phyloP scores from a whole-genome alignment of 768 basidiomycete genomes.

The Psilocybe cubensis region DNA sequence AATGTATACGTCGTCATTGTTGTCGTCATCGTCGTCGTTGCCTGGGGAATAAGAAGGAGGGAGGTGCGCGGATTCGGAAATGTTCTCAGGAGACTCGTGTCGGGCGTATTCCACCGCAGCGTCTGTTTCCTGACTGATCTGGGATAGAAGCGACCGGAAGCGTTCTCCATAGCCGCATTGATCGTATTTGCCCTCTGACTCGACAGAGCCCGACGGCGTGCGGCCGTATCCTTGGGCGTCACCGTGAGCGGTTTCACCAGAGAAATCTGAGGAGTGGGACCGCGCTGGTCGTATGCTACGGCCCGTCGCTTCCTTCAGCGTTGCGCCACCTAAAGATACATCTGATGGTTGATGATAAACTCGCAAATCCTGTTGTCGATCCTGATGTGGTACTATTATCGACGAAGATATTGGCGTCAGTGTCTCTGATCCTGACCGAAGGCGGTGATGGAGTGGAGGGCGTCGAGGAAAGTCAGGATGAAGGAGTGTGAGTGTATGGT shows the following conservation, averaged over 20 bases:
- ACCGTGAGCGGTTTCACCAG: slow-evolving; percentile 19
- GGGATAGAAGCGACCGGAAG: slow-evolving; percentile 53
- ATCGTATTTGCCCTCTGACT: slow-evolving; percentile 35
- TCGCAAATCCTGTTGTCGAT: slow-evolving; percentile 10
- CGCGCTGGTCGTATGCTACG: slow-evolving; percentile 17
- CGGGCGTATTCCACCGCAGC: slow-evolving; percentile 44
- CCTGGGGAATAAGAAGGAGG: slow-evolving; percentile 20
- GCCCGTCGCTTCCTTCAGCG: slow-evolving; percentile 17
- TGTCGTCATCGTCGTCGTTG: slow-evolving; percentile 21
- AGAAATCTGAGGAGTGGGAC: slow-evolving; percentile 28
- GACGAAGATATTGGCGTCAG: slow-evolving; percentile 4
- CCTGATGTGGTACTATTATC: slow-evolving; percentile 9
- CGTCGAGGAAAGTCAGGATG: slow-evolving; percentile 14
- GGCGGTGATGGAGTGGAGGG: slow-evolving; percentile 17
- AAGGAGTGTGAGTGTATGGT: slow-evolving; percentile 19
- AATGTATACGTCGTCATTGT: slow-evolving; percentile 19
- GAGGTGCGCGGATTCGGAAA: slow-evolving; percentile 5
- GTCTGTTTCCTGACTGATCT: slow-evolving; percentile 57
- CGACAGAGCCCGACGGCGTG: slow-evolving; percentile 4
- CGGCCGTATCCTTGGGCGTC: slow-evolving; percentile 13
- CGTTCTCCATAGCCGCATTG: slow-evolving; percentile 48
- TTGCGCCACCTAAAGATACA: slow-evolving; percentile 18
- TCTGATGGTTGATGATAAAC: slow-evolving; percentile 22
- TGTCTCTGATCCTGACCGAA: slow-evolving; percentile 21
- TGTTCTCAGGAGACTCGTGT: slow-evolving; percentile 25